A percentile compares a stretch with the other conserved stretches of the same genome.
Conservation (phyloP, 495 filamentous ascomycete genomes). For the Penicillium angulare region DNA sequence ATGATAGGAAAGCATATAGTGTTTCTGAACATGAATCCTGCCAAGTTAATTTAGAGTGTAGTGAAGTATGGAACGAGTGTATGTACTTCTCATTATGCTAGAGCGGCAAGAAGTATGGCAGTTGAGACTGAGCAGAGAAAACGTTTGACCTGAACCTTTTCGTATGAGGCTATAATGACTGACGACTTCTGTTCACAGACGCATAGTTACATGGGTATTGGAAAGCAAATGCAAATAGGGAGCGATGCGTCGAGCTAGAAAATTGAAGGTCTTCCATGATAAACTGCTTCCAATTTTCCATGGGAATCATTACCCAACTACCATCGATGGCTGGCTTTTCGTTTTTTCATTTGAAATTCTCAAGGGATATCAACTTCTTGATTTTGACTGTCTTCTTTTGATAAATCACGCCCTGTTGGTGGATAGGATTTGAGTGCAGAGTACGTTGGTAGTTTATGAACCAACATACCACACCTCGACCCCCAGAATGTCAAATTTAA, state of each 20-base stretch:
- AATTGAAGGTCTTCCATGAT: conserved; percentile 2
- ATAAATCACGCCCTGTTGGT: background rate
- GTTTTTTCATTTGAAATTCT: background rate
- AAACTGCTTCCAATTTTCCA: conserved; percentile 3
- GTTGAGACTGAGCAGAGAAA: too few relatives aligned
- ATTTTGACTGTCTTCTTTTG: background rate
- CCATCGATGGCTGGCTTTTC: background rate
- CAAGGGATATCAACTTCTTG: too few relatives aligned
- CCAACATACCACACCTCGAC: conserved; percentile 90
- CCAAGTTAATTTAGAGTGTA: too few relatives aligned
- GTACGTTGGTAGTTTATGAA: conserved; percentile 20
- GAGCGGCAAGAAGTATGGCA: too few relatives aligned
- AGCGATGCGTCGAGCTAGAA: conserved; percentile 3
- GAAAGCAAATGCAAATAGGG: conserved; percentile 11
- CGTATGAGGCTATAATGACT: too few relatives aligned
- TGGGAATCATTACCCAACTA: background rate
- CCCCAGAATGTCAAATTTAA: conserved; percentile 87
- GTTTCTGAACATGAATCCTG: too few relatives aligned
- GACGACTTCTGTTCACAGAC: too few relatives aligned
- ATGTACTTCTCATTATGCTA: too few relatives aligned
- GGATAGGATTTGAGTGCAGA: background rate
- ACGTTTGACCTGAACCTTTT: too few relatives aligned
- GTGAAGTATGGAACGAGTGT: too few relatives aligned
- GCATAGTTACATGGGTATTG: too few relatives aligned
- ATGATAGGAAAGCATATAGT: too few relatives aligned